Percentiles rank a stretch among this genome's conserved stretches.
Evolutionary conservation across 2,329 filamentous ascomycete species (phyloP).

Genomic region (Alternaria novae-zelandiae): DNA sequence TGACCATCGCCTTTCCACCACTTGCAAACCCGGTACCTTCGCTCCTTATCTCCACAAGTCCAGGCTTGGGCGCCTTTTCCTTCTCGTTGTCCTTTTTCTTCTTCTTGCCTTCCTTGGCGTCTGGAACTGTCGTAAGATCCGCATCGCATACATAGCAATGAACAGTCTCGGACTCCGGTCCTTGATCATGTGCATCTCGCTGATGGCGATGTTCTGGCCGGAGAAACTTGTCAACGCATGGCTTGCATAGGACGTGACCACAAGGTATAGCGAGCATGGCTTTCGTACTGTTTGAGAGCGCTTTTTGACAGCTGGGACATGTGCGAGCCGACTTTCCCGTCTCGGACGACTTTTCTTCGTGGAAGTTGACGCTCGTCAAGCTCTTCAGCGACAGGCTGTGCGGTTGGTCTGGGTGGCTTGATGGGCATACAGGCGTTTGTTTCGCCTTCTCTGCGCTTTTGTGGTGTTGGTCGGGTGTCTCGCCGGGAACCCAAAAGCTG

Average conservation of each 20-base stretch:
- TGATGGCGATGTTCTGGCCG: constrained; percentile 47
- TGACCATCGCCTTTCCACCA: constrained; percentile 81
- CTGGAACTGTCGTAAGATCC: constrained; percentile 63
- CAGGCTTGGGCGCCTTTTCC: constrained; percentile 68
- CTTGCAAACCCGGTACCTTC: constrained; percentile 94
- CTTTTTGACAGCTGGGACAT: constrained; percentile 87
- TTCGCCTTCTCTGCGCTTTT: constrained; percentile 61
- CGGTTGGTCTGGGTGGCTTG: constrained; percentile 67
- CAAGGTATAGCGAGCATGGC: constrained; percentile 86
- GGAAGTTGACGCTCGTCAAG: constrained; percentile 78
- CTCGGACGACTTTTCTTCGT: constrained; percentile 68
- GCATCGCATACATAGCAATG: constrained; percentile 88
- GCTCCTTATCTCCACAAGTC: constrained; percentile 78
- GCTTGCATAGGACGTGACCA: constrained; percentile 88
- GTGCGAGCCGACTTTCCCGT: constrained; percentile 58
- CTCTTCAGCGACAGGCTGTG: constrained; percentile 81
- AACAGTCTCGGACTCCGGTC: constrained; percentile 61
- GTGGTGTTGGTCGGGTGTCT: constrained; percentile 68
- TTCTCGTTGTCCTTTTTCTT: constrained; percentile 60
- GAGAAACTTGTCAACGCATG: constrained; percentile 85
- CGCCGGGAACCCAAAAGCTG: constrained; percentile 91
- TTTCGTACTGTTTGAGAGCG: constrained; percentile 79
- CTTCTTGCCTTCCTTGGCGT: constrained; percentile 39
- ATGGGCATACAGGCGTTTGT: constrained; percentile 75
- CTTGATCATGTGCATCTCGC: constrained; percentile 62